Percentiles rank a stretch among this genome's conserved stretches.
Conservation (phyloP, 768 basidiomycete species). For the Boletus subparvulus region DNA sequence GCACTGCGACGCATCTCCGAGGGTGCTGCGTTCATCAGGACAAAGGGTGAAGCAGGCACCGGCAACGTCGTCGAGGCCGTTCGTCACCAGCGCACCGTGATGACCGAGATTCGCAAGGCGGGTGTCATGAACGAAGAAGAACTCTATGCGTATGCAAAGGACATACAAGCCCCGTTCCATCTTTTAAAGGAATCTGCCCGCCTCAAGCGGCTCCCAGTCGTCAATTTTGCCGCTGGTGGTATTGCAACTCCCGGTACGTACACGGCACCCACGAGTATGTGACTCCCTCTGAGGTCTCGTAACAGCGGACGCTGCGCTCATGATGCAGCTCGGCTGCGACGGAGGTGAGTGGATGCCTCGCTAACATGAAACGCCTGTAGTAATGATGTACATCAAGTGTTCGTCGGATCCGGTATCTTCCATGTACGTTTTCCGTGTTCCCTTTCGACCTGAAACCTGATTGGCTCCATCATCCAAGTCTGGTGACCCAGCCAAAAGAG, state of each 20-base stretch:
- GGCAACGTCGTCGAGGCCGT: slow-evolving; percentile 94
- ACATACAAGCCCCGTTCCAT: slow-evolving; percentile 91
- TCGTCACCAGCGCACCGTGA: slow-evolving; percentile 83
- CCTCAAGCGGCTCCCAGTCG: slow-evolving; percentile 88
- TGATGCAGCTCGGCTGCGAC: slow-evolving; percentile 99
- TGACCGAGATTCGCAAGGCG: slow-evolving; percentile 80
- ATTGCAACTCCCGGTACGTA: slow-evolving; percentile 82
- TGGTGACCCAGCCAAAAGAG: slow-evolving; percentile 90
- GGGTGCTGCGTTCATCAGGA: slow-evolving; percentile 97
- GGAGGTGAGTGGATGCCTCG: slow-evolving; percentile 60
- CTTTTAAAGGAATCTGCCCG: slow-evolving; percentile 95
- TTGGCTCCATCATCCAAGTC: slow-evolving; percentile 48
- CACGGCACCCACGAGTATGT: background rate
- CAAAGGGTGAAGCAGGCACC: slow-evolving; percentile 91
- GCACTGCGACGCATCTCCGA: slow-evolving; percentile 95
- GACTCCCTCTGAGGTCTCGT: background rate
- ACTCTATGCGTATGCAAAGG: slow-evolving; percentile 89
- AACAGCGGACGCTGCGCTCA: slow-evolving; percentile 89
- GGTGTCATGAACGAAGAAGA: slow-evolving; percentile 93
- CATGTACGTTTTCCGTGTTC: slow-evolving; percentile 52
- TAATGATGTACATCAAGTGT: slow-evolving; percentile 53
- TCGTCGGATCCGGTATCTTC: slow-evolving; percentile 98
- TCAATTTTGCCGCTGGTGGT: slow-evolving; percentile 96
- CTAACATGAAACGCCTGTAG: background rate
- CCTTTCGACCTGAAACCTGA: background rate